Percentiles rank a stretch among this genome's conserved stretches.
Evolutionary conservation across 1,284 basidiomycete species (phyloP).

Genomic region (Puccinia horiana): DNA sequence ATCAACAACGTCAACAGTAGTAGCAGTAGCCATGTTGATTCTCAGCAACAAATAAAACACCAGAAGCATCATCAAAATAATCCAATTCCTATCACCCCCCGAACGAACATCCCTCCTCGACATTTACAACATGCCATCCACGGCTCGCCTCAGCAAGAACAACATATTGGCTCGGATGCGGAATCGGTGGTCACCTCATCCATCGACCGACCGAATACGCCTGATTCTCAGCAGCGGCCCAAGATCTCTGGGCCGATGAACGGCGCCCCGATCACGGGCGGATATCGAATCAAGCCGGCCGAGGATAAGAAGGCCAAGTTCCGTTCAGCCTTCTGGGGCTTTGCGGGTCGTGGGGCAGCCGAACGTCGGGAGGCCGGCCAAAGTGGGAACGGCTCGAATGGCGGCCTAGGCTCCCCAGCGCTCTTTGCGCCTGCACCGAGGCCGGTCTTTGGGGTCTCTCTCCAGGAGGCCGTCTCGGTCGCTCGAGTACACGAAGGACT

Average conservation of each 20-base stretch:
- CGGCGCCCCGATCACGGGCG: conserved; percentile 78
- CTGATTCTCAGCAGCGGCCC: conserved; percentile 60
- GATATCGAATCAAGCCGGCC: conserved; percentile 72
- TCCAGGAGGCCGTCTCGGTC: conserved; percentile 83
- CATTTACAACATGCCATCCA: conserved; percentile 60
- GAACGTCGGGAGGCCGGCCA: neutral
- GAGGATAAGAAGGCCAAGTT: conserved; percentile 52
- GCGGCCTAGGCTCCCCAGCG: conserved; percentile 60
- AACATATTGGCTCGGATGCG: conserved; percentile 62
- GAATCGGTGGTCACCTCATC: conserved; percentile 62
- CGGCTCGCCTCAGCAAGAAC: conserved; percentile 61
- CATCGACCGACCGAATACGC: conserved; percentile 66
- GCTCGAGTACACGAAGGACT: conserved; percentile 71
- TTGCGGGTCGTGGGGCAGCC: conserved; percentile 7
- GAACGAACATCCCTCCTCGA: neutral
- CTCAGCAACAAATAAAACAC: neutral
- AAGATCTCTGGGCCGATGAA: conserved; percentile 88
- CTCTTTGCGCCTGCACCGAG: conserved; percentile 64
- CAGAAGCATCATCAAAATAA: conserved; percentile 58
- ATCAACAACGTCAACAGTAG: neutral
- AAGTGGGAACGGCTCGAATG: neutral
- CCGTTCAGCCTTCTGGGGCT: conserved; percentile 46
- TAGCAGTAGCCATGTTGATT: neutral
- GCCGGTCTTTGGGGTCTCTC: conserved; percentile 83
- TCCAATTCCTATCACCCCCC: conserved; percentile 72